Conservation (phyloP, 768 basidiomycete species). For the Lactarius hatsudake region DNA sequence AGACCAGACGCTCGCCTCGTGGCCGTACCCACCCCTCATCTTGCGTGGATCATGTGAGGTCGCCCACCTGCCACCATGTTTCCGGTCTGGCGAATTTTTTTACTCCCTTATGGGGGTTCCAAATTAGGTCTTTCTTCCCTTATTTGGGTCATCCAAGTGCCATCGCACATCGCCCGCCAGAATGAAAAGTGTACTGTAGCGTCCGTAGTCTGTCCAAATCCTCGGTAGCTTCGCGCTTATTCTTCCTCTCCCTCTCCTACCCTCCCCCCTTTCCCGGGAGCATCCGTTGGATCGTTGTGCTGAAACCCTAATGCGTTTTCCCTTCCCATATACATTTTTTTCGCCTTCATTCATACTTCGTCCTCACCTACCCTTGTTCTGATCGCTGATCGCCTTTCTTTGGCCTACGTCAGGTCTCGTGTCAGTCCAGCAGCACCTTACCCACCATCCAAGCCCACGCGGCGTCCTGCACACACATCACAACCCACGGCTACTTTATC, state of each 20-base stretch:
- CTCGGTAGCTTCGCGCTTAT: slow-evolving; percentile 24
- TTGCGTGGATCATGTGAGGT: slow-evolving; percentile 18
- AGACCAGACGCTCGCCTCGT: slow-evolving; percentile 16
- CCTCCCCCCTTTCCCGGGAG: not conserved
- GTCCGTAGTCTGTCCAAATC: slow-evolving; percentile 9
- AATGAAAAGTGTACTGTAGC: not conserved
- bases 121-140: slow-evolving; percentile 2
- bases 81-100: slow-evolving; percentile 11
- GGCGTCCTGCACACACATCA: slow-evolving; percentile 25
- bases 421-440: slow-evolving; percentile 26
- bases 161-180: not conserved
- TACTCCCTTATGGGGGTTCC: slow-evolving; percentile 12
- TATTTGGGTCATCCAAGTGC: slow-evolving; percentile 10
- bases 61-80: not conserved
- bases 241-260: not conserved
- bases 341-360: not conserved
- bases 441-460: slow-evolving; percentile 27
- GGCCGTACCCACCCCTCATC: slow-evolving; percentile 7
- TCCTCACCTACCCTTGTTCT: not conserved
- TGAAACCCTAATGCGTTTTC: slow-evolving; percentile 5
- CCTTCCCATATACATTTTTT: slow-evolving; percentile 1
- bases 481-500: slow-evolving; percentile 30
- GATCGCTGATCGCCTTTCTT: slow-evolving; percentile 14
- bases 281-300: slow-evolving; percentile 1
- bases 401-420: slow-evolving; percentile 19